Base-by-base conservation (phyloP, 2,329 filamentous ascomycete genomes). In the Aspergillus bombycis region DNA sequence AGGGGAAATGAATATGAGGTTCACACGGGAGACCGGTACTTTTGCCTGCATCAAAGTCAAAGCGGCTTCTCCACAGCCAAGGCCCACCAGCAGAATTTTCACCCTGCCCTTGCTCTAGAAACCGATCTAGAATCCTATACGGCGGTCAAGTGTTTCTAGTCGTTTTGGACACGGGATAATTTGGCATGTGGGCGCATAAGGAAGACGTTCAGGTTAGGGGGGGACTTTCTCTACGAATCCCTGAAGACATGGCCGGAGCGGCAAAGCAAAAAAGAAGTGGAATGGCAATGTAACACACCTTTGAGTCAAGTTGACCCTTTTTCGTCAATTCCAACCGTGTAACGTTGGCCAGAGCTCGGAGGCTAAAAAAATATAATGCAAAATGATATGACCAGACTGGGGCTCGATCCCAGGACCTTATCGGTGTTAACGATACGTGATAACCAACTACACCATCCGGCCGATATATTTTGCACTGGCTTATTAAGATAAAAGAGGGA, bases 11-110 rank as follows among this genome's bases (percentile, higher is more conserved):
- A 41, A 46, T 12, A 34, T 50, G 43, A 34, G 57, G 30, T 36
- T 57, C 26, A 46, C 46, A 53, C 59, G 50, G 43, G 14, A 53
- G n/a, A 56, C 55, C 48, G n/a, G 52, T 54, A 36, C 52, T 54
- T 54, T 54, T 60, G 60, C 21, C 30, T 30, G 52, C 61, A 61
- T 55, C 62, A 58, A 62, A 60, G 45, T 64, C 46, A 52, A 62
- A 58, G 21, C 38, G 53, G 30, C 52, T 38, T 57, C 55, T 41
- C 45, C 66, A 62, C 65, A 55, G 46, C 48, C 21, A 46, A 53
- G 63, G 59, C 62, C 65, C 65, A 66, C 66, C 61, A 58, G 21
- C 67, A 69, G 67, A 69, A 61, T 69, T 69, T 69, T 69, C 67
- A 66, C 62, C 36, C 46, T 58, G 38, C 65, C 67, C 67, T 69